These are phyloP conservation scores for Pythium plurisporium DNA, from an alignment of 352 stramenopile species.

Conservation along the genomic window DNA sequence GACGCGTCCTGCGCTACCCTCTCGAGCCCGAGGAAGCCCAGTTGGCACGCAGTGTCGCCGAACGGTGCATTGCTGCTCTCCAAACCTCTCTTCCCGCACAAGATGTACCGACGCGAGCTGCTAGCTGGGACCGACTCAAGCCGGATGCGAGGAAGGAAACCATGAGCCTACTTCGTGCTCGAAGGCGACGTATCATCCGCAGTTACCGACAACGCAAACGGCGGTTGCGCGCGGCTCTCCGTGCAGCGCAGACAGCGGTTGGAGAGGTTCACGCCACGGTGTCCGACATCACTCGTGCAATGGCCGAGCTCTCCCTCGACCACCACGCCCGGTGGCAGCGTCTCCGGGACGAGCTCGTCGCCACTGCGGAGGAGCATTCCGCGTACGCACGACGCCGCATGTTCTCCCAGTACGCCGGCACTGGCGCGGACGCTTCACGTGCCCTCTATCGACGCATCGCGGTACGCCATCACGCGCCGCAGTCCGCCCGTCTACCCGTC, in stretches of 20 bases:
- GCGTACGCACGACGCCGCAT: neutral
- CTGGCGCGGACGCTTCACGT: neutral
- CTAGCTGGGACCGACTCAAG: too few species aligned
- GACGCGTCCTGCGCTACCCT: too few species aligned
- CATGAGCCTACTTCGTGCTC: too few species aligned
- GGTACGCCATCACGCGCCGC: too few species aligned
- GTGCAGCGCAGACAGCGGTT: neutral
- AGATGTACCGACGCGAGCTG: too few species aligned
- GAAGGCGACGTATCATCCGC: too few species aligned
- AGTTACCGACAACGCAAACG: neutral
- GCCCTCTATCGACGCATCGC: neutral
- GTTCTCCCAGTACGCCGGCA: neutral
- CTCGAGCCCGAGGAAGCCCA: too few species aligned
- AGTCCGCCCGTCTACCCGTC: too few species aligned
- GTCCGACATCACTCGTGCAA: neutral
- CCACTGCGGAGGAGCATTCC: neutral
- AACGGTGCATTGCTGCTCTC: too few species aligned
- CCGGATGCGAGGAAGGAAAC: too few species aligned
- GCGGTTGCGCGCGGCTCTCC: neutral
- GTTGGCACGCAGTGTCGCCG: too few species aligned
- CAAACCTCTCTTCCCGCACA: too few species aligned
- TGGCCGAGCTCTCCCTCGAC: neutral
- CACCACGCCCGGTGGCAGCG: neutral
- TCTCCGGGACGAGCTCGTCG: neutral
- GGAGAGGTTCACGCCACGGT: neutral